Evolutionary conservation across 169 alveolate genomes (phyloP).

Genomic region (Eimeria zaria): DNA sequence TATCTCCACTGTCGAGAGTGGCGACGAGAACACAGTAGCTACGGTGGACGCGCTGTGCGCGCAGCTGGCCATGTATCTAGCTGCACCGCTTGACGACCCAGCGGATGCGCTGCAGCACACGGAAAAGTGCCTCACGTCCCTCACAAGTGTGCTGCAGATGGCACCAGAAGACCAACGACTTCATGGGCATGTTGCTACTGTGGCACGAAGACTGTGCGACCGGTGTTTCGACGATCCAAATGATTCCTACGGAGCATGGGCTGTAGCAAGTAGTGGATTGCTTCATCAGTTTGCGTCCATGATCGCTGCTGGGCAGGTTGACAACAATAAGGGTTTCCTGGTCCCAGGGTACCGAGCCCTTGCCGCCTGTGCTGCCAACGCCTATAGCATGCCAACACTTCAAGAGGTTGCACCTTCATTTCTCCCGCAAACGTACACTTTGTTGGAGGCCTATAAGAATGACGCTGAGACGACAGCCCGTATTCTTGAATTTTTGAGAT

Average conservation of each 20-base stretch:
- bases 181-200: slow-evolving; percentile 83
- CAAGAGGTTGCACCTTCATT: slow-evolving; percentile 86
- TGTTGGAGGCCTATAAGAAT: slow-evolving; percentile 89
- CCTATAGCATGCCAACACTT: slow-evolving; percentile 89
- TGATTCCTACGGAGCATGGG: slow-evolving; percentile 97
- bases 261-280: slow-evolving; percentile 94
- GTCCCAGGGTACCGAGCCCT: slow-evolving; percentile 91
- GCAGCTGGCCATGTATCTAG: slow-evolving; percentile 93
- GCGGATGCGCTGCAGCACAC: slow-evolving; percentile 95
- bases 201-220: slow-evolving; percentile 80
- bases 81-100: slow-evolving; percentile 94
- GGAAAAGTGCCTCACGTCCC: slow-evolving; percentile 92
- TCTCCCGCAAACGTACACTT: slow-evolving; percentile 86
- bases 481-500: slow-evolving; percentile 89
- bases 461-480: slow-evolving; percentile 89
- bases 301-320: slow-evolving; percentile 90
- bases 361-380: slow-evolving; percentile 92
- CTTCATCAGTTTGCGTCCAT: slow-evolving; percentile 91
- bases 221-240: slow-evolving; percentile 90
- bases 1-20: slow-evolving; percentile 90
- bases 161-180: slow-evolving; percentile 91
- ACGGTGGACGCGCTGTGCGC: slow-evolving; percentile 92
- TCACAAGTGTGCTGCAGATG: slow-evolving; percentile 90
- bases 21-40: slow-evolving; percentile 92
- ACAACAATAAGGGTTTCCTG: slow-evolving; percentile 88